Conservation (phyloP, 2,329 filamentous ascomycete genomes). For the Ascochyta lentis region DNA sequence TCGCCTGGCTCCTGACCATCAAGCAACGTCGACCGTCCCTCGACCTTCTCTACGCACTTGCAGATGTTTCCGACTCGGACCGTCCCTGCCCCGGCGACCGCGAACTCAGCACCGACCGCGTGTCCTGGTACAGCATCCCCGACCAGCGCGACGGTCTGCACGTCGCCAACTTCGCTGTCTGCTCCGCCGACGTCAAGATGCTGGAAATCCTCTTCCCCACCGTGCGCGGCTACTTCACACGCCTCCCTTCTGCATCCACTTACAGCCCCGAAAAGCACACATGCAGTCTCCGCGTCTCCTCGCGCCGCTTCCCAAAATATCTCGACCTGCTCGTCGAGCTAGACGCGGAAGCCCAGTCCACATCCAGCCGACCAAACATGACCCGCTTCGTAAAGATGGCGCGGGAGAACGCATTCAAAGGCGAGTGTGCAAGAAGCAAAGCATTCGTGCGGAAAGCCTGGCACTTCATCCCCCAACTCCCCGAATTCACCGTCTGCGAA, state of each 20-base stretch:
- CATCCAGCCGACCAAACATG: slow-evolving; percentile 58
- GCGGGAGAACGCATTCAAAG: slow-evolving; percentile 51
- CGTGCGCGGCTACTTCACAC: slow-evolving; percentile 69
- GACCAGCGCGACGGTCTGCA: slow-evolving; percentile 70
- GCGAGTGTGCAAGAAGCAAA: slow-evolving; percentile 71
- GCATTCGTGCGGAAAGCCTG: slow-evolving; percentile 69
- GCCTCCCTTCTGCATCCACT: slow-evolving; percentile 35
- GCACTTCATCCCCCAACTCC: slow-evolving; percentile 78
- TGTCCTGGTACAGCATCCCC: slow-evolving; percentile 77
- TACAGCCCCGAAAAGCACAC: slow-evolving; percentile 49
- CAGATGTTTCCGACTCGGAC: slow-evolving; percentile 64
- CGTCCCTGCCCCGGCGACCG: slow-evolving; percentile 65
- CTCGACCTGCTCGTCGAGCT: slow-evolving; percentile 63
- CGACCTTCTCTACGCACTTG: slow-evolving; percentile 72
- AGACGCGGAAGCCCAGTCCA: slow-evolving; percentile 53
- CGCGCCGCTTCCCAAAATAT: slow-evolving; percentile 63
- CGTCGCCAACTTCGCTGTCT: slow-evolving; percentile 76
- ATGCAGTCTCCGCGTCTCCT: slow-evolving; percentile 73
- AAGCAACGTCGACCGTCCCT: slow-evolving; percentile 73
- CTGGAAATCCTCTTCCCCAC: slow-evolving; percentile 77
- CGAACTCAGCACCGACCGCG: slow-evolving; percentile 54
- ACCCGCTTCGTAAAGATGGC: slow-evolving; percentile 69
- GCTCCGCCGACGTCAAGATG: slow-evolving; percentile 74
- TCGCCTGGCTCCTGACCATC: slow-evolving; percentile 81
- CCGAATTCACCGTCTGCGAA: slow-evolving; percentile 82